Base-by-base conservation (phyloP, 2,329 filamentous ascomycete genomes). In the Verticillium zaregamsianum region DNA sequence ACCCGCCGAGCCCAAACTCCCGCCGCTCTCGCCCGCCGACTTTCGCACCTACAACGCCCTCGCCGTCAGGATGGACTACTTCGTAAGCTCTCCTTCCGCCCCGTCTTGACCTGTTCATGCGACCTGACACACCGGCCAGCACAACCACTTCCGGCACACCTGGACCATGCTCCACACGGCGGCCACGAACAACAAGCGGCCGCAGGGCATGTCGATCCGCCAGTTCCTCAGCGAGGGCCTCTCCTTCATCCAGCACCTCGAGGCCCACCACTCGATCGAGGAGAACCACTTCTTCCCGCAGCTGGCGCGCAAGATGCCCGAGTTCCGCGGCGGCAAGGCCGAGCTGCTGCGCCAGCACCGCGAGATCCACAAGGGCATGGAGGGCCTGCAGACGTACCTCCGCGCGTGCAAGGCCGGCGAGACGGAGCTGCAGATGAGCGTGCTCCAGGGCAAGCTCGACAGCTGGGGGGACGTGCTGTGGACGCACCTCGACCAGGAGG, bases 401-500 rank as follows among this genome's bases (percentile, higher is more conserved):
- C 72, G 79, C 35, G 77, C 75, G 55, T 92, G 90, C 70, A 80
- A 78, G 64, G 76, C 72, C 14, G 86, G 91, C 1, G 88, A 93
- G 78, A 78, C 71, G 35, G 84, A 86, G 61, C 75, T 89, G 56
- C 80, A 83, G 63, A 70, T 86, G 70, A 65, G 61, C 17, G 85
- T 86, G 69, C 72, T 97, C 73, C 89, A 87, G 77, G 79, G 74
- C 39, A 82, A 91, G 69, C 88, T 96, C 87, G 90, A 96, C 73
- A 74, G 74, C 5, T 97, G 93, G 85, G 90, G 90, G 12, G 79
- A 80, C 11, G 90, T 96, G 65, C 73, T 97, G 57, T 94, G 92
- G 90, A 79, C 78, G 70, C 93, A 97, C 80, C 77, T 97, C 63
- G 91, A 95, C 69, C 88, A 93, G 68, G 93, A 97, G 80, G 92